Conservation (phyloP, 1,284 basidiomycete species). For the Anthracocystis setariae region DNA sequence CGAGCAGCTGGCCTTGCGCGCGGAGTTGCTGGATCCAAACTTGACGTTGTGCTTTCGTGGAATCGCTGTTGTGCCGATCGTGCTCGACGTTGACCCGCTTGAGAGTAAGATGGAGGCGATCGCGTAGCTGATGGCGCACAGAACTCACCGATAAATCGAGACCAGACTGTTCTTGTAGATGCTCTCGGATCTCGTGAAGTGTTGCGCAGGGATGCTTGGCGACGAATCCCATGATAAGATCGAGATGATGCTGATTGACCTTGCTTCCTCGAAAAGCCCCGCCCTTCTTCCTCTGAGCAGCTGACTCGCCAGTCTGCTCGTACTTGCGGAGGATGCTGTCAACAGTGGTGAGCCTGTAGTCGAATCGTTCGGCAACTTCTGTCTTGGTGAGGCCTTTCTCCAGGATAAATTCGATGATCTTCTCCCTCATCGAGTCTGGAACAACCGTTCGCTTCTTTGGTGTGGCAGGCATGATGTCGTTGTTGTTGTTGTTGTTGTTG, state of each 20-base stretch:
- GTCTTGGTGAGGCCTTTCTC: neutral
- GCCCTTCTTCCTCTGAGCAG: neutral
- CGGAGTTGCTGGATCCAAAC: neutral
- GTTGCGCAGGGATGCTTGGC: neutral
- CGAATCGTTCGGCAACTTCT: neutral
- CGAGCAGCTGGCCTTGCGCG: neutral
- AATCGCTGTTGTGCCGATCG: neutral
- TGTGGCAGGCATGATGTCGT: neutral
- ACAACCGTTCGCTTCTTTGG: neutral
- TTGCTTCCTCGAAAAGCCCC: neutral
- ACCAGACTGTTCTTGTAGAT: neutral
- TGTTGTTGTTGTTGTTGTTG: too few relatives aligned
- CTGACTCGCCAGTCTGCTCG: neutral
- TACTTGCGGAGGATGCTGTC: neutral
- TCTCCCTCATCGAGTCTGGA: neutral
- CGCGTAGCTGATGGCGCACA: neutral
- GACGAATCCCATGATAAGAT: neutral
- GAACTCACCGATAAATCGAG: neutral
- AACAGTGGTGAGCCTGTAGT: neutral
- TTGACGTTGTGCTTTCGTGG: neutral
- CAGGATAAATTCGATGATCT: neutral
- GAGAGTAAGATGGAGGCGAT: neutral
- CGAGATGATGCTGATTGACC: neutral
- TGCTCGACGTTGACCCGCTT: neutral
- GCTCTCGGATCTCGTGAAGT: neutral